Evolutionary conservation across 805 yeast genomes (phyloP).

Genomic region (Ogataea angusta): DNA sequence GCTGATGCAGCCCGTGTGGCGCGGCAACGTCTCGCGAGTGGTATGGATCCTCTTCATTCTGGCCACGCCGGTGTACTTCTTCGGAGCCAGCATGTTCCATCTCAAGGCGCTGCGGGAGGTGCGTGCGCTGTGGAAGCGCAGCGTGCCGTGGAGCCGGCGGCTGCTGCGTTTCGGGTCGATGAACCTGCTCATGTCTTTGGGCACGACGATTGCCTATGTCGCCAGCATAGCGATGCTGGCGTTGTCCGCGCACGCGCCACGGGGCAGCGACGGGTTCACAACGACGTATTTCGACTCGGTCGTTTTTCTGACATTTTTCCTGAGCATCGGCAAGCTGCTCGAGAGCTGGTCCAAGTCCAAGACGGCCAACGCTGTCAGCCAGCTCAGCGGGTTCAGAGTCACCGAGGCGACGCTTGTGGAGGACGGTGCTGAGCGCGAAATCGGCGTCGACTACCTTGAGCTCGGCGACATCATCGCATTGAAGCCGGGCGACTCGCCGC

Average conservation of each 20-base stretch:
- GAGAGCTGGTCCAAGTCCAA: conserved; percentile 65
- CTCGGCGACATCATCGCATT: conserved; percentile 48
- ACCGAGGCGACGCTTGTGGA: conserved; percentile 45
- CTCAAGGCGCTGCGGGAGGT: conserved; percentile 61
- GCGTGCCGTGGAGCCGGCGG: conserved; percentile 53
- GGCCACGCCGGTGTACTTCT: conserved; percentile 71
- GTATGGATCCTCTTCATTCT: conserved; percentile 64
- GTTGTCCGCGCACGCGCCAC: conserved; percentile 37
- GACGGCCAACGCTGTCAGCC: conserved; percentile 62
- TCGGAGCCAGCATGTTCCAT: conserved; percentile 73
- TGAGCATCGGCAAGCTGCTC: conserved; percentile 65
- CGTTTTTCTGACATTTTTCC: conserved; percentile 68
- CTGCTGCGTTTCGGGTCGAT: conserved; percentile 72
- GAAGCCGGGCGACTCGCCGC: conserved; percentile 57
- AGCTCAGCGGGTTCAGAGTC: conserved; percentile 50
- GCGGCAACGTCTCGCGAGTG: conserved; percentile 55
- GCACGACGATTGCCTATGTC: conserved; percentile 70
- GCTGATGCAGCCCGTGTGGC: conserved; percentile 61
- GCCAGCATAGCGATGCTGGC: conserved; percentile 58
- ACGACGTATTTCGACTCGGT: conserved; percentile 79
- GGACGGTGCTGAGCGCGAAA: conserved; percentile 16
- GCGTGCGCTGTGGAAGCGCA: conserved; percentile 51
- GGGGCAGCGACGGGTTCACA: conserved; percentile 39
- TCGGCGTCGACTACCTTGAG: conserved; percentile 46
- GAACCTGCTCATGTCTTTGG: conserved; percentile 69